phyloP scores from a whole-genome alignment of 176 grass and related monocot species.

The Cenchrus americanus region DNA sequence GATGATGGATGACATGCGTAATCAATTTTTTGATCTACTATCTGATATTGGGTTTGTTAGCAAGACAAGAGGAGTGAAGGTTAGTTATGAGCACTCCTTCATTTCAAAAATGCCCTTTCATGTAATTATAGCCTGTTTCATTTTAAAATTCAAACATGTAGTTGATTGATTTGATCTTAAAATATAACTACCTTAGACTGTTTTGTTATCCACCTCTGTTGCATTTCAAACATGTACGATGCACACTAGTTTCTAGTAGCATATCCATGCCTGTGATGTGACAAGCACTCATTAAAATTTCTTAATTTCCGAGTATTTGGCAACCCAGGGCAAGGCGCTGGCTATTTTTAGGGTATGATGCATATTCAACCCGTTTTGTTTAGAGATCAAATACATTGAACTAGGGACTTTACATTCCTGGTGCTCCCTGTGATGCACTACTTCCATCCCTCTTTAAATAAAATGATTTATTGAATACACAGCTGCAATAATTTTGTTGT shows the following conservation, averaged over 20 bases:
- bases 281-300: neutral
- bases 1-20: constrained; percentile 97
- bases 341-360: neutral
- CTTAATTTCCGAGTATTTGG: neutral
- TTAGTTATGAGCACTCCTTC: constrained; percentile 48
- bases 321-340: neutral
- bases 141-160: neutral
- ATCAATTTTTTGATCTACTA: constrained; percentile 91
- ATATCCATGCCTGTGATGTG: neutral
- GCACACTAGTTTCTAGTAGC: neutral
- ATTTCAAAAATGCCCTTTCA: constrained; percentile 17
- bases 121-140: neutral
- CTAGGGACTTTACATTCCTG: neutral
- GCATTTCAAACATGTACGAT: constrained; percentile 6
- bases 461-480: neutral
- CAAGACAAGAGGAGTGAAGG: constrained; percentile 77
- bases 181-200: constrained; percentile 15
- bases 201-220: neutral
- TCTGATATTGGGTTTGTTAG: constrained; percentile 93
- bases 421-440: neutral
- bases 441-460: neutral
- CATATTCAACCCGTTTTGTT: neutral
- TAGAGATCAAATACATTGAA: neutral
- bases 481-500: neutral
- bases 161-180: neutral